Percentiles rank a stretch among this genome's conserved stretches.
Evolutionary conservation across 768 basidiomycete species (phyloP).

Genomic region (Psilocybe sp.): DNA sequence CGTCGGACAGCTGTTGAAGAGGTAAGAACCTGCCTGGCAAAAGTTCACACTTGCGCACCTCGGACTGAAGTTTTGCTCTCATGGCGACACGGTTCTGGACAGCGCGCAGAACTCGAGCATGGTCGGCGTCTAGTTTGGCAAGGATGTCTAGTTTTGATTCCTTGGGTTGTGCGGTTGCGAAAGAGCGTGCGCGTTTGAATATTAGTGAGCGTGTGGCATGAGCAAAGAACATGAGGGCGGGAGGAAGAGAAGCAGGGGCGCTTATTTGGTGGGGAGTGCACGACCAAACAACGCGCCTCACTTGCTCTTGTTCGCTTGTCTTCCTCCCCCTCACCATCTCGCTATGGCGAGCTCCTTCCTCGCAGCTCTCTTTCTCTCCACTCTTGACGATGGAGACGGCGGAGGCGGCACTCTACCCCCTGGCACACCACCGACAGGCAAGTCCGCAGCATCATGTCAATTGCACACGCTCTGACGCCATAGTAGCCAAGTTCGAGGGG

Average conservation of each 20-base stretch:
- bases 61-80: conserved; percentile 39
- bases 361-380: conserved; percentile 18
- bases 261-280: conserved; percentile 14
- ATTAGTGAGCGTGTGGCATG: conserved; percentile 5
- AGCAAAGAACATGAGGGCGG: conserved; percentile 14
- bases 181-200: conserved; percentile 1
- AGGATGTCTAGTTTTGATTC: conserved; percentile 13
- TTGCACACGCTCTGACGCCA: neutral
- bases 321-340: conserved; percentile 1
- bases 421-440: conserved; percentile 63
- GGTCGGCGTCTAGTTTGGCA: conserved; percentile 33
- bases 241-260: conserved; percentile 3
- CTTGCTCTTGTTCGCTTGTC: neutral
- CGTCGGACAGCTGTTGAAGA: conserved; percentile 44
- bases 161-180: neutral
- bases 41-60: conserved; percentile 29
- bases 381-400: conserved; percentile 25
- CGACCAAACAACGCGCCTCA: conserved; percentile 16
- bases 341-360: conserved; percentile 17
- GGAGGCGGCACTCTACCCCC: conserved; percentile 50
- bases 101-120: conserved; percentile 51
- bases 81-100: conserved; percentile 54
- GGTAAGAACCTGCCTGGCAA: conserved; percentile 3
- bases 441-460: conserved; percentile 18
- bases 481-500: conserved; percentile 75